Evolutionary conservation across 768 basidiomycete species (phyloP).

Genomic region (Rhizopogon roseolus): DNA sequence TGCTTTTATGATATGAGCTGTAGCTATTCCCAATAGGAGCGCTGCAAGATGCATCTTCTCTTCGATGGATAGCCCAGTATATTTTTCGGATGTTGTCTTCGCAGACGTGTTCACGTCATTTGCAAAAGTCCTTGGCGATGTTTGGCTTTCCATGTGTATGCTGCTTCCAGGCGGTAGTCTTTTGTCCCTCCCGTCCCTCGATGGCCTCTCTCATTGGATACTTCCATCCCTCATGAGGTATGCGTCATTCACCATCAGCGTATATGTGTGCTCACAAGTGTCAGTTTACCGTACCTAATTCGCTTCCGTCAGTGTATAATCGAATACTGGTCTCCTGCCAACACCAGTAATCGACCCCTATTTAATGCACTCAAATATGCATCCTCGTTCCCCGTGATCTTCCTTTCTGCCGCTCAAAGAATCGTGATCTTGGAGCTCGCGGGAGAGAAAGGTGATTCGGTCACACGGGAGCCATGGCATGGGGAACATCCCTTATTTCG

Average conservation of each 20-base stretch:
- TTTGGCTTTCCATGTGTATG: constrained; percentile 87
- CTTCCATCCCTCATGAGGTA: constrained; percentile 87
- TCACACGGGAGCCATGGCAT: constrained; percentile 52
- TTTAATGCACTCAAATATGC: constrained; percentile 96
- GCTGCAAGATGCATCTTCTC: constrained; percentile 72
- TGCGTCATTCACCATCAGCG: constrained; percentile 10
- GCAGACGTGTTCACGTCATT: constrained; percentile 97
- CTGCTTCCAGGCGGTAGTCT: constrained; percentile 81
- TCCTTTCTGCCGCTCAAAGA: constrained; percentile 87
- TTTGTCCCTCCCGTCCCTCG: constrained; percentile 53
- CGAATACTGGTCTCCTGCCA: constrained; percentile 66
- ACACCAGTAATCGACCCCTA: constrained; percentile 67
- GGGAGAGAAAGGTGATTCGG: constrained; percentile 40
- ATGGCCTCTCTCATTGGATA: constrained; percentile 68
- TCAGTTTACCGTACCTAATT: constrained; percentile 79
- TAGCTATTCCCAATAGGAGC: constrained; percentile 40
- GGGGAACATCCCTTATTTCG: constrained; percentile 77
- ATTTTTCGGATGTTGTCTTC: constrained; percentile 89
- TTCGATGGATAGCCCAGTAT: constrained; percentile 53
- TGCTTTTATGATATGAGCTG: neutral
- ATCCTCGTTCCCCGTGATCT: constrained; percentile 93
- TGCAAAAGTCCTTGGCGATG: constrained; percentile 93
- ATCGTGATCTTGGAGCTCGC: constrained; percentile 58
- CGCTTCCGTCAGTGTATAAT: constrained; percentile 93
- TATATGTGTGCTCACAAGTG: constrained; percentile 4